Evolutionary conservation across 257 asterid genomes (phyloP).

Genomic region (Scutellaria baicalensis): DNA sequence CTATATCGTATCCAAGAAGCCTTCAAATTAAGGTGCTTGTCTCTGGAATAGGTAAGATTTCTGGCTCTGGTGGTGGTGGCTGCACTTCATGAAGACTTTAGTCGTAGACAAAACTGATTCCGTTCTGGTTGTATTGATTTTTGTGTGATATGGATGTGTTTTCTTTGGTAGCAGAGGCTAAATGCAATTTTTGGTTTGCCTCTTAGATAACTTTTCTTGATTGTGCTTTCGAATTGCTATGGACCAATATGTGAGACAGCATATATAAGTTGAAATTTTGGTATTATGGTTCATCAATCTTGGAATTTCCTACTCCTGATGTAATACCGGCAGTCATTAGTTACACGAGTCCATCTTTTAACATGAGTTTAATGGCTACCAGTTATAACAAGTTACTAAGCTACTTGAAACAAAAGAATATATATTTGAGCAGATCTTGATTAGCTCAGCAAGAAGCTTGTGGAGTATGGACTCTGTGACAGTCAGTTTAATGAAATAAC

Average conservation of each 20-base stretch:
- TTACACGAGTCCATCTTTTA: too few species aligned
- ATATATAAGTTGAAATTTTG: background rate
- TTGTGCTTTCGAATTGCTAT: background rate
- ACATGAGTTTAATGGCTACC: too few species aligned
- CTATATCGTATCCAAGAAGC: slow-evolving; percentile 1
- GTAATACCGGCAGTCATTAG: background rate
- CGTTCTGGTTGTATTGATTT: background rate
- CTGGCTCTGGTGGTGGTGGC: slow-evolving; percentile 8
- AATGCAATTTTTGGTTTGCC: slow-evolving; percentile 1
- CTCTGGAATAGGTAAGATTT: slow-evolving; percentile 12
- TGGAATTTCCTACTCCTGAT: background rate
- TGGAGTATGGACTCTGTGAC: too few species aligned
- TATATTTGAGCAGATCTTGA: too few species aligned
- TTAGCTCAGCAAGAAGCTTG: too few species aligned
- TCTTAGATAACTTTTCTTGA: background rate
- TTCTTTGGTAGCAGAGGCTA: background rate
- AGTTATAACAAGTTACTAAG: too few species aligned
- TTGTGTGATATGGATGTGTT: slow-evolving; percentile 17
- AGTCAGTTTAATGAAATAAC: too few species aligned
- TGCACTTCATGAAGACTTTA: slow-evolving; percentile 18
- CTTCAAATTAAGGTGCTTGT: slow-evolving; percentile 4
- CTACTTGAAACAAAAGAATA: too few species aligned
- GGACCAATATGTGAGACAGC: background rate
- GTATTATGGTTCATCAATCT: background rate
- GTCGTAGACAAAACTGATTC: slow-evolving; percentile 14